Conservation (phyloP, 2,329 filamentous ascomycete species). For the Scytalidium lignicola region DNA sequence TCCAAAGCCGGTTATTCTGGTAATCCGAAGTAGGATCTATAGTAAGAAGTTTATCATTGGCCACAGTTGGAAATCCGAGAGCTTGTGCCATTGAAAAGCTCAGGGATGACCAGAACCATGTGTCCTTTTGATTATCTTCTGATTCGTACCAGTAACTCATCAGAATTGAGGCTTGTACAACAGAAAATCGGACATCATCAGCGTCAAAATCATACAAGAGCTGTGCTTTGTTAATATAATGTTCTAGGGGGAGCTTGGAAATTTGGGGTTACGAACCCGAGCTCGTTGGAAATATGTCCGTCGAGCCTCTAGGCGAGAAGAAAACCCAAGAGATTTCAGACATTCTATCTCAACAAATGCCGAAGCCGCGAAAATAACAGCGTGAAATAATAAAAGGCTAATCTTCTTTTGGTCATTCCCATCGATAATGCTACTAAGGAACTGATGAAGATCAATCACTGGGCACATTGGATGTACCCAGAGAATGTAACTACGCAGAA, state of each 20-base stretch:
- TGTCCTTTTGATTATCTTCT: constrained; percentile 94
- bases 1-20: constrained; percentile 56
- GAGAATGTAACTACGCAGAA: constrained; percentile 80
- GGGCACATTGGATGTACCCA: constrained; percentile 96
- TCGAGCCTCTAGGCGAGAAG: constrained; percentile 72
- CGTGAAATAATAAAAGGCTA: constrained; percentile 85
- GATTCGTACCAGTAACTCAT: constrained; percentile 99
- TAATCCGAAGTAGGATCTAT: too few relatives aligned
- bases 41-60: too few relatives aligned
- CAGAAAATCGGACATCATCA: constrained; percentile 79
- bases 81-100: constrained; percentile 90
- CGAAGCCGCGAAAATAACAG: constrained; percentile 88
- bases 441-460: constrained; percentile 63
- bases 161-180: constrained; percentile 82
- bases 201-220: constrained; percentile 94
- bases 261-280: constrained; percentile 52
- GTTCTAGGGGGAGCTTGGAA: constrained; percentile 2
- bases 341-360: constrained; percentile 80
- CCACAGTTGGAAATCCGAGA: constrained; percentile 57
- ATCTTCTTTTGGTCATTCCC: constrained; percentile 67
- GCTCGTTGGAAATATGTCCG: constrained; percentile 87
- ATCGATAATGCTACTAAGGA: constrained; percentile 55
- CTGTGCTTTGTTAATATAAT: constrained; percentile 34
- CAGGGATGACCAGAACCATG: constrained; percentile 98
- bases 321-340: constrained; percentile 71